These are phyloP conservation scores for Heliocybe sulcata DNA, from an alignment of 1,284 basidiomycete species.

Conservation along the genomic window DNA sequence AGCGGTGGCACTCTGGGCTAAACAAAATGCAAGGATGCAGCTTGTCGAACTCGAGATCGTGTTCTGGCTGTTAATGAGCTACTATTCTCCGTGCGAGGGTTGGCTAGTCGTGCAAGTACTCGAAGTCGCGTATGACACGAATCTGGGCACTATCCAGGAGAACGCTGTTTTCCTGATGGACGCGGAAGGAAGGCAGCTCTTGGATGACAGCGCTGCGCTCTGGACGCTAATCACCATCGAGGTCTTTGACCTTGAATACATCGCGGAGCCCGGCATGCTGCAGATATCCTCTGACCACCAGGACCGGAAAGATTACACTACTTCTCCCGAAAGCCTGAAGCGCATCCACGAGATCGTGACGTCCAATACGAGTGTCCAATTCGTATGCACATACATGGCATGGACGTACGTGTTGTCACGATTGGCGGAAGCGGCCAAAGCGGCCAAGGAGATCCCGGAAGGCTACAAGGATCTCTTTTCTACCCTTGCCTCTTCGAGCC, in stretches of 20 bases:
- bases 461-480: constrained; percentile 45
- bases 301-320: constrained; percentile 45
- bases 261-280: constrained; percentile 46
- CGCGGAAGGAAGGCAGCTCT: constrained; percentile 59
- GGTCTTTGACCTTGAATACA: constrained; percentile 73
- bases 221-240: constrained; percentile 79
- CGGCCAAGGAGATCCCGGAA: constrained; percentile 42
- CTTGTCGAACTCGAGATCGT: constrained; percentile 75
- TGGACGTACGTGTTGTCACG: constrained; percentile 76
- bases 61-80: constrained; percentile 77
- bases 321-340: constrained; percentile 47
- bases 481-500: constrained; percentile 35
- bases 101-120: constrained; percentile 55
- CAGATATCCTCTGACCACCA: constrained; percentile 43
- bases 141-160: constrained; percentile 62
- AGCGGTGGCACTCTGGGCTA: constrained; percentile 66
- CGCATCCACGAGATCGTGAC: constrained; percentile 62
- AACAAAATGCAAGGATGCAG: constrained; percentile 76
- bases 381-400: constrained; percentile 63
- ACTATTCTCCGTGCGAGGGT: constrained; percentile 61
- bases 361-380: constrained; percentile 47
- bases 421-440: constrained; percentile 34
- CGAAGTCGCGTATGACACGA: constrained; percentile 55
- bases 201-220: constrained; percentile 62
- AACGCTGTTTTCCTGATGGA: constrained; percentile 67